phyloP scores from a whole-genome alignment of 192 early-diverging fungal genomes.

The Gamsiella multidivaricata region DNA sequence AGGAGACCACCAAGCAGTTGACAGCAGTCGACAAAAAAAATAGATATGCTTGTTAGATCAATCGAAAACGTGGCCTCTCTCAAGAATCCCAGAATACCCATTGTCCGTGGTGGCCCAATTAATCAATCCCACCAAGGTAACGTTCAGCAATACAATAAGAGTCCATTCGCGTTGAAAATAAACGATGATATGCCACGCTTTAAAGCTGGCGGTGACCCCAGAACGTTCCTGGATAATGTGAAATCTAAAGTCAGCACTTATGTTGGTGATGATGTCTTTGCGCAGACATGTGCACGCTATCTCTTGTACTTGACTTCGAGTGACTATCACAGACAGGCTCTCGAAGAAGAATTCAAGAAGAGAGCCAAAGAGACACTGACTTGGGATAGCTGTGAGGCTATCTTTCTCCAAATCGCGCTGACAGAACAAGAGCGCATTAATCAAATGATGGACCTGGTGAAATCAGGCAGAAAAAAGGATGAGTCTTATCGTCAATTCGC shows the following conservation, averaged over 20 bases:
- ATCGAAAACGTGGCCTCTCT: too few species aligned
- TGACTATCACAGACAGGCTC: not conserved
- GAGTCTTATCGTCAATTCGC: not conserved
- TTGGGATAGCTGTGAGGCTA: not conserved
- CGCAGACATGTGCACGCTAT: not conserved
- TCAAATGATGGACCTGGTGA: constrained; percentile 1
- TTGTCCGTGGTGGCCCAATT: too few species aligned
- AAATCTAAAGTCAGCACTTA: not conserved
- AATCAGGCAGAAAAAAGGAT: not conserved
- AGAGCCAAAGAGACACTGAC: not conserved
- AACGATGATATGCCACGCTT: not conserved
- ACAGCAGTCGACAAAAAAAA: too few species aligned
- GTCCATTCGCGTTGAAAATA: not conserved
- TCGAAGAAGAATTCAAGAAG: constrained; percentile 1
- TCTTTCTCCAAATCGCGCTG: not conserved
- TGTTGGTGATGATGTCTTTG: not conserved
- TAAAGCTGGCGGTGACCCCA: not conserved
- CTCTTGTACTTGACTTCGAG: not conserved
- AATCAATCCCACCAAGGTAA: too few species aligned
- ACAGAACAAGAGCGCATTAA: not conserved
- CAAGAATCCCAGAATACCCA: too few species aligned
- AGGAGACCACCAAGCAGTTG: too few species aligned
- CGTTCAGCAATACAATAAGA: not conserved
- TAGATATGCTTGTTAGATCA: too few species aligned
- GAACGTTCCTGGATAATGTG: not conserved